phyloP scores from a whole-genome alignment of 257 asterid genomes.

The Plantago ovata region DNA sequence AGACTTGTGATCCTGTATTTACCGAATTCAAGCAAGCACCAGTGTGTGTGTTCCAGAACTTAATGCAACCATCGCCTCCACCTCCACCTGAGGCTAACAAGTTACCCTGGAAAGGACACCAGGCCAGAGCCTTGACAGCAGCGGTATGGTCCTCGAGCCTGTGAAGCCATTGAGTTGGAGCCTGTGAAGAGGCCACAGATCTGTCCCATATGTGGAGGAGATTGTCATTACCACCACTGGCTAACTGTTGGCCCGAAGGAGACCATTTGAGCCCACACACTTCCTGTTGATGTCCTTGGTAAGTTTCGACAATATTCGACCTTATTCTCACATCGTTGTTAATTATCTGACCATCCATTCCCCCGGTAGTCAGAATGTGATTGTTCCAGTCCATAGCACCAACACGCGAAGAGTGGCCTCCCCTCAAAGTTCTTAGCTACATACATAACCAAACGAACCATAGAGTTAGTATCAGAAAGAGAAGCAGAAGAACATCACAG shows the following conservation, averaged over 20 bases:
- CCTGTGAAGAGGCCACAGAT: constrained; percentile 54
- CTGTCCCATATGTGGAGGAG: constrained; percentile 94
- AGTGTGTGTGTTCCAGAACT: constrained; percentile 93
- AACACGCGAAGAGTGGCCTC: constrained; percentile 67
- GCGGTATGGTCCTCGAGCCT: constrained; percentile 89
- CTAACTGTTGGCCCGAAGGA: constrained; percentile 85
- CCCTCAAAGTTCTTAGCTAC: constrained; percentile 83
- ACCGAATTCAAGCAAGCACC: constrained; percentile 92
- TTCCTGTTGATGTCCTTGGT: constrained; percentile 84
- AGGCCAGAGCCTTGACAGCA: constrained; percentile 93
- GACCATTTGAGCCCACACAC: constrained; percentile 97
- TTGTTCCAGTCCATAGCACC: constrained; percentile 92
- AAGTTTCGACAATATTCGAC: constrained; percentile 60
- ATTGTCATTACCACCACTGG: constrained; percentile 92
- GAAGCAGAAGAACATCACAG: no score
- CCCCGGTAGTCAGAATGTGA: constrained; percentile 86
- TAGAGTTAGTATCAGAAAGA: no score
- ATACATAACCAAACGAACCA: background rate
- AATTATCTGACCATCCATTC: constrained; percentile 81
- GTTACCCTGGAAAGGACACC: constrained; percentile 95
- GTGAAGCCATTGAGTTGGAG: constrained; percentile 78
- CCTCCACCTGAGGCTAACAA: constrained; percentile 91
- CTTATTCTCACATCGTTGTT: constrained; percentile 86
- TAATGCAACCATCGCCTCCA: constrained; percentile 74
- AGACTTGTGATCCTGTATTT: constrained; percentile 93